Base-by-base conservation (phyloP, 331 rosid species). In the Dryas integrifolia region DNA sequence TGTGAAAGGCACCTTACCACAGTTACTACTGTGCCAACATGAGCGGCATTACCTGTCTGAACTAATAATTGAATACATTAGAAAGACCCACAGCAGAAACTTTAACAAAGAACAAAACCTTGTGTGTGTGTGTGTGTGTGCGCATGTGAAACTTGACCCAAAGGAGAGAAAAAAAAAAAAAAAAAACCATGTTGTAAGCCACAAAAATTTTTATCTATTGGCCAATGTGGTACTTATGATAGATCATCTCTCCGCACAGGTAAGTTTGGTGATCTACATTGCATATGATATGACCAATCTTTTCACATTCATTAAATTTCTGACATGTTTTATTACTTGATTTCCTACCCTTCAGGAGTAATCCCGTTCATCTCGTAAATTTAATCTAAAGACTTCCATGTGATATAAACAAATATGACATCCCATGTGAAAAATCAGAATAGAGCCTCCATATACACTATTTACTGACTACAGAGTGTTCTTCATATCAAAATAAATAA, bases 1-100 rank as follows among this genome's bases (percentile, higher is more conserved):
- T 85, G 83, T 75, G 96, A 84, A 75, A 94, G 97, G 83, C 98
- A 94, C 83, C 96, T 83, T 61, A 94, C 66, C 60, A 76, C 81
- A 39, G 95, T 76, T 65, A 63, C 76, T 48, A 88, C 85, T 12
- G 80, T 81, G 82, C 73, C 76, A 52, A 85, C 68, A 48, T 75
- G 80, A 58, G 80, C 40, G 46, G 43, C 49, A 45, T 77, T 53
- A 61, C 84, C 88, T 51, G 81, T 80, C 97, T 88, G 88, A 72
- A 85, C 40, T 74, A 74, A 65, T 59, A 67, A 65, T 60, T 26
- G 45, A 65, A 58, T 59, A 74, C 76, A 75, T 69, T 73, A 78
- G 83, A 72, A 70, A 40, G 44, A 70, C 38, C 30, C 48, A 9
- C 53, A 64, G 79, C 63, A 44, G n/a, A 69, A 57, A 77, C 39